phyloP scores from a whole-genome alignment of 768 basidiomycete genomes.

The Nidularia pulvinata region DNA sequence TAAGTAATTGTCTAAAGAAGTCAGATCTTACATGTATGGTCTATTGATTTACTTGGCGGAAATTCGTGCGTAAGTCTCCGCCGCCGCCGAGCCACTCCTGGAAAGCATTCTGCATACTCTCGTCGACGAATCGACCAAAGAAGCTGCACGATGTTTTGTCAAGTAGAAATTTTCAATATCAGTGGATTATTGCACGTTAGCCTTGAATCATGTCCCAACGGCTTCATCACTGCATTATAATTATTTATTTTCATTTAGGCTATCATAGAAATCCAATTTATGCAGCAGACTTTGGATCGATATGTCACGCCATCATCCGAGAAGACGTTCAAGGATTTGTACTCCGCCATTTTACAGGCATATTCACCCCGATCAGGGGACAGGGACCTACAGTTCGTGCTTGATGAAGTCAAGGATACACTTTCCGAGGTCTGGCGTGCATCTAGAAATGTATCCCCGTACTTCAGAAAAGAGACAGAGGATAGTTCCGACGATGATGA shows the following conservation, averaged over 20 bases:
- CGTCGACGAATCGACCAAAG: conserved; percentile 81
- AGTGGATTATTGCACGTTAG: conserved; percentile 96
- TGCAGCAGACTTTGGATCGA: conserved; percentile 92
- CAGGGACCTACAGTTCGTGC: conserved; percentile 81
- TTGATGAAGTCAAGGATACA: conserved; percentile 92
- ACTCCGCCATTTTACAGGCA: conserved; percentile 92
- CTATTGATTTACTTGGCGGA: conserved; percentile 86
- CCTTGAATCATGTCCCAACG: conserved; percentile 4
- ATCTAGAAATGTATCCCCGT: conserved; percentile 93
- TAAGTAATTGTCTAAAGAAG: conserved; percentile 46
- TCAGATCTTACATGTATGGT: conserved; percentile 93
- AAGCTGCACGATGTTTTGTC: conserved; percentile 81
- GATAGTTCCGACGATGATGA: conserved; percentile 15
- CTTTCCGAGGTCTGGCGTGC: conserved; percentile 85
- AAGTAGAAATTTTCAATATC: conserved; percentile 93
- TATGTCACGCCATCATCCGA: conserved; percentile 85
- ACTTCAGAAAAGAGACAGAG: conserved; percentile 77
- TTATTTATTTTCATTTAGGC: conserved; percentile 51
- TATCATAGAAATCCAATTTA: conserved; percentile 98
- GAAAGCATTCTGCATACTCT: conserved; percentile 81
- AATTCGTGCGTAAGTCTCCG: conserved; percentile 89
- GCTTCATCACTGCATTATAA: background rate
- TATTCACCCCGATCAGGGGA: conserved; percentile 86
- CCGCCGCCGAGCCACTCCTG: conserved; percentile 75
- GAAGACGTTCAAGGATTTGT: conserved; percentile 86